phyloP scores from a whole-genome alignment of 2,329 filamentous ascomycete species.

The Calonectria naviculata region DNA sequence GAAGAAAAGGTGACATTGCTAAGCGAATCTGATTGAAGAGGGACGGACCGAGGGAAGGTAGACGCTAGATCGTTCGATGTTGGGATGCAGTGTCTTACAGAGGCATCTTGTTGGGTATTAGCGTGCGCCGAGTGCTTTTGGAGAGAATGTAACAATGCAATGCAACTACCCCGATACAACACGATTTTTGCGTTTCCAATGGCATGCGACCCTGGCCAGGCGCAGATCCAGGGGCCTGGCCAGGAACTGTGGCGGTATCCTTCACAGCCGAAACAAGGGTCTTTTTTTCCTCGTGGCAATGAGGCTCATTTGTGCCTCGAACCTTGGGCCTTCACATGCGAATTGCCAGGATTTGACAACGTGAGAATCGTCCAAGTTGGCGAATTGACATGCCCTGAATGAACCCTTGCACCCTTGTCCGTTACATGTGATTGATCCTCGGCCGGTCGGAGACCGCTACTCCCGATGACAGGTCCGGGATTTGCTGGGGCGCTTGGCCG shows the following conservation, averaged over 20 bases:
- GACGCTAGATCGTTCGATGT: constrained; percentile 17
- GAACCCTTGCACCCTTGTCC: background rate
- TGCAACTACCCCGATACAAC: constrained; percentile 5
- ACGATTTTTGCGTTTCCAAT: constrained; percentile 11
- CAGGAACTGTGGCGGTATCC: constrained; percentile 30
- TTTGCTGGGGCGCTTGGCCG: constrained; percentile 41
- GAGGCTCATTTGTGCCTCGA: constrained; percentile 22
- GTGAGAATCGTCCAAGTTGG: background rate
- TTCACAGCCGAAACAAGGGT: constrained; percentile 22
- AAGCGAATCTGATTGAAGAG: constrained; percentile 22
- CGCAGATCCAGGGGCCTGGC: constrained; percentile 24
- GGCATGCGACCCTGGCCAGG: constrained; percentile 30
- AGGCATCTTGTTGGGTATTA: constrained; percentile 37
- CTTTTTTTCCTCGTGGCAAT: constrained; percentile 29
- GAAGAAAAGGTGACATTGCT: constrained; percentile 40
- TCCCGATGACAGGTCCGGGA: constrained; percentile 28
- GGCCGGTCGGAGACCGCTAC: constrained; percentile 29
- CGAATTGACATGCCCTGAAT: background rate
- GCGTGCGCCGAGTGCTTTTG: constrained; percentile 16
- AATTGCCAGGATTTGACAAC: constrained; percentile 25
- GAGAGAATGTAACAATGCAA: constrained; percentile 27
- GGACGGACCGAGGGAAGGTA: background rate
- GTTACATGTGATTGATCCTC: constrained; percentile 41
- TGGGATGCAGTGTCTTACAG: constrained; percentile 32
- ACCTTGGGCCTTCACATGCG: constrained; percentile 38